phyloP scores from a whole-genome alignment of 202 grass and related monocot species.

The Zizania palustris region DNA sequence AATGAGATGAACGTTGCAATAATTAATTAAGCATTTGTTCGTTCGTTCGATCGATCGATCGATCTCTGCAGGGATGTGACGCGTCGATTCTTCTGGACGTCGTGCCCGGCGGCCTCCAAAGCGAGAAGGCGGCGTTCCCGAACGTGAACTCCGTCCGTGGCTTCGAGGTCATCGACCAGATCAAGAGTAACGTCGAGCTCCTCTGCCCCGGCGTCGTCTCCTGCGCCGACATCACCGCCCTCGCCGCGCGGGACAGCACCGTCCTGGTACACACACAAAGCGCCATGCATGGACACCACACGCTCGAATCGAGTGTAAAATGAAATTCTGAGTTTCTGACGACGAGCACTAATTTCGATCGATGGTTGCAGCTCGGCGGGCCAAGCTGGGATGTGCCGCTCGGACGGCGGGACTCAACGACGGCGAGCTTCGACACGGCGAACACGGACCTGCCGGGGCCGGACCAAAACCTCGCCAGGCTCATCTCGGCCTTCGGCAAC shows the following conservation, averaged over 20 bases:
- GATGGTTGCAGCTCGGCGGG: constrained; percentile 50
- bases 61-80: constrained; percentile 74
- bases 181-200: constrained; percentile 61
- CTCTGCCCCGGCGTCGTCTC: constrained; percentile 62
- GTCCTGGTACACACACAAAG: constrained; percentile 52
- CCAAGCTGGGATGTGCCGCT: constrained; percentile 59
- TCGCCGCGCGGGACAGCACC: constrained; percentile 51
- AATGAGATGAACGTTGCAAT: too few species aligned
- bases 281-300: too few species aligned
- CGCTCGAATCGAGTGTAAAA: not conserved
- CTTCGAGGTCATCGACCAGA: constrained; percentile 64
- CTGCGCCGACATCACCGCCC: constrained; percentile 70
- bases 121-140: constrained; percentile 61
- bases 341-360: not conserved
- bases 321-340: too few species aligned
- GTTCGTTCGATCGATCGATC: too few species aligned
- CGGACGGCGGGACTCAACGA: constrained; percentile 67
- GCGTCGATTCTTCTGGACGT: constrained; percentile 74
- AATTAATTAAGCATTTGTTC: too few species aligned
- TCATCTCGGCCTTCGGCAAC: constrained; percentile 43
- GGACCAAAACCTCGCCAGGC: constrained; percentile 14
- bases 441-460: constrained; percentile 55
- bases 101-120: constrained; percentile 35
- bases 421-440: constrained; percentile 46
- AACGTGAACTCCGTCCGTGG: constrained; percentile 67